Evolutionary conservation across 164 flowering plant species (phyloP), one percentile per base, ranked within the genome.

Genomic region (Annona squamosa): DNA sequence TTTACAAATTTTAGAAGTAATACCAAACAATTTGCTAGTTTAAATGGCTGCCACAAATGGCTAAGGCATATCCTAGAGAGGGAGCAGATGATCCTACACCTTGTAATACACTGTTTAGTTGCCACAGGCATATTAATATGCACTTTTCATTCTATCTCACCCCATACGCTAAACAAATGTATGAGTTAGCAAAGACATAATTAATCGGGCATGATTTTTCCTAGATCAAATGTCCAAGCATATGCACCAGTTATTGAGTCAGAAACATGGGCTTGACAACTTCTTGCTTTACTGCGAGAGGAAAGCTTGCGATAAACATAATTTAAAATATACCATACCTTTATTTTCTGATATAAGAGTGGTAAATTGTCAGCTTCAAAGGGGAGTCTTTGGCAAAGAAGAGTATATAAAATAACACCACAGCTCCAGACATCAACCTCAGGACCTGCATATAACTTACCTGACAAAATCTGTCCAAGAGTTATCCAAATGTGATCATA

Each of bases 351-450:
- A 46, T 61, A 69, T 52, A 80, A 56, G 4, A 48, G 43, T 4
- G 77, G 41, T 19, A 72, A 65, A 69, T 48, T 79, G 66, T 77
- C 79, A 52, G 52, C 79, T 52, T 71, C 74, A 68, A 79, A 79
- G 52, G 82, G 82, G 65, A 73, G 77, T 37, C 71, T 57, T 67
- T 65, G 71, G 45, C 71, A 79, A 41, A 74, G 72, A 52, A 79
- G 77, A 52, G 79, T 72, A 74, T 73, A 79, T 46, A 79, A 67
- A 46, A 81, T 81, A 74, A 81, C 84, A 42, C 86, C 86, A 79
- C 84, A 81, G 57, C 86, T 83, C 86, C 86, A 83, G 71, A 81
- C 76, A 76, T 83, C 86, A 66, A 83, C 78, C 69, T 81, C 86
- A 16, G 76, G 76, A 43, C 76, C 76, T 2, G 76, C 76, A 68